A percentile compares a stretch with the other conserved stretches of the same genome.
phyloP scores from a whole-genome alignment of 805 yeast species.

The Candida ortonii region DNA sequence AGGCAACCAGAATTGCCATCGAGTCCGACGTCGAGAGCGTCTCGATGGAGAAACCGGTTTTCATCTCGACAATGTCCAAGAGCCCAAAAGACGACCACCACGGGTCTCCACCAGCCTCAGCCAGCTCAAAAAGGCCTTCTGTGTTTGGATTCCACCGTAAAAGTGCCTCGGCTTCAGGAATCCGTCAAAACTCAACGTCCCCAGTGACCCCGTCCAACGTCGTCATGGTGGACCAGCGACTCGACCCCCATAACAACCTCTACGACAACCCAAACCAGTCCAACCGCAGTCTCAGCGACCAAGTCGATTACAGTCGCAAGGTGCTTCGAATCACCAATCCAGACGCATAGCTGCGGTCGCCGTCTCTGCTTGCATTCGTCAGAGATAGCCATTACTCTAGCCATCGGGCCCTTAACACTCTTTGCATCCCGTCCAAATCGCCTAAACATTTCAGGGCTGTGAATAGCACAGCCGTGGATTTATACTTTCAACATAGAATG shows the following conservation, averaged over 20 bases:
- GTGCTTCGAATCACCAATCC: constrained; percentile 54
- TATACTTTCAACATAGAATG: too few species aligned
- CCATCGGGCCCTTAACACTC: too few species aligned
- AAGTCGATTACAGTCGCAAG: constrained; percentile 54
- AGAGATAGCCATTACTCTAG: too few species aligned
- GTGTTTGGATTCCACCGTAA: constrained; percentile 11
- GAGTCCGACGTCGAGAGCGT: constrained; percentile 24
- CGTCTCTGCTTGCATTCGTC: too few species aligned
- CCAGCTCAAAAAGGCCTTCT: constrained; percentile 4
- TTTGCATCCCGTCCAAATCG: too few species aligned
- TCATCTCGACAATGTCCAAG: constrained; percentile 11
- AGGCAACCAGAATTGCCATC: constrained; percentile 9
- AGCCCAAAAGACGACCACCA: constrained; percentile 1
- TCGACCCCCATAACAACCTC: constrained; percentile 56
- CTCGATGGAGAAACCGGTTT: constrained; percentile 19
- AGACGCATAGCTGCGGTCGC: too few species aligned
- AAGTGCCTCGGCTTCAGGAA: constrained; percentile 4
- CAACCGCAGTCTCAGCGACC: constrained; percentile 48
- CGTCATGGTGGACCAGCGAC: constrained; percentile 52
- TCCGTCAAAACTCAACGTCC: constrained; percentile 5
- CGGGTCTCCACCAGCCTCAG: constrained; percentile 1
- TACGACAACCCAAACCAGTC: constrained; percentile 46
- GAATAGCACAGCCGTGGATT: too few species aligned
- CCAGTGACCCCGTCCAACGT: constrained; percentile 8
- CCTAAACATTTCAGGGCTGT: too few species aligned